Base-by-base conservation (phyloP, 1,284 basidiomycete genomes). In the Marasmius sp. region DNA sequence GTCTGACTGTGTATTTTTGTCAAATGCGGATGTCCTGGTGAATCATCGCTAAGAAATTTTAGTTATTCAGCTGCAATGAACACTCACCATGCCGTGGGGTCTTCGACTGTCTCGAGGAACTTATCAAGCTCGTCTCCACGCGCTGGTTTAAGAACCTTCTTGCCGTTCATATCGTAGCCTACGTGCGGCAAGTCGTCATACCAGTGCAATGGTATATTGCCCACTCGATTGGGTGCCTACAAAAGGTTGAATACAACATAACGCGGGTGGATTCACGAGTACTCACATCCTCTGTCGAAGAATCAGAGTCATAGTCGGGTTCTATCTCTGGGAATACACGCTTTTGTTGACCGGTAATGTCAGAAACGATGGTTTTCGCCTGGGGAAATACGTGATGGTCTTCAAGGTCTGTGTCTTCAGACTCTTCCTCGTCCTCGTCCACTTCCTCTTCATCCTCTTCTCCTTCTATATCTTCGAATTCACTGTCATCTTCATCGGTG, bases 121-220 rank as follows among this genome's bases (percentile, higher is more conserved):
- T 94, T 97, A 79, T 99, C 97, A 58, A 99, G 81, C 76, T 98
- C 97, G 72, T 99, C 97, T 58, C 95, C 95, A 71, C 91, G 89
- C 53, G 95, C 97, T 14, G 97, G 96, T 65, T 95, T 90, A 70
- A 98, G 85, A 64, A 99, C 91, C 75, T 93, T 93, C 78, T 93
- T 95, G 55, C 97, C 97, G 73, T 97, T 87, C 72, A 99, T 90
- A 76, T 95, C 88, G 79, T 99, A 99, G 53, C 97, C 97, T 71
- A 99, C 88, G 79, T 99, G 97, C n/a, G 97, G 97, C 68, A 99
- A 81, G 79, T 99, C 97, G 75, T 99, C 97, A 77, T 99, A 99
- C 95, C 97, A 99, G 73, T 98, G 95, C 81, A 94, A 90, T 51
- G 97, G 97, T 60, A 99, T 84, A 77, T 97, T 88, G 62, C 97